Evolutionary conservation across 2,329 filamentous ascomycete genomes (phyloP), one percentile per base, ranked within the genome.

Genomic region (Venturia asperata): DNA sequence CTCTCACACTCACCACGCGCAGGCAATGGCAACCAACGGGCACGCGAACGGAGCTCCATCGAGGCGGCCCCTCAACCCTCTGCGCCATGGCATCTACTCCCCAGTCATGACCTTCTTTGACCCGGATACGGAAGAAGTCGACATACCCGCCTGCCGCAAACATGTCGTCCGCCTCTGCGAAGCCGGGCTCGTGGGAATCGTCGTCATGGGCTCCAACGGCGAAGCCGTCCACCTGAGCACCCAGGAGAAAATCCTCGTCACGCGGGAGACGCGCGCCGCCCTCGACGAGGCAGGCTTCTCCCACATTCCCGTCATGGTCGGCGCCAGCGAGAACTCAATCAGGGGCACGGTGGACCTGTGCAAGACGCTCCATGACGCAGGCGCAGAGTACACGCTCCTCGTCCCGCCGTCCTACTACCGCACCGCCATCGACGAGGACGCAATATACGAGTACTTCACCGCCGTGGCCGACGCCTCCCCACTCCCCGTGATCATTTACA

Each of bases 41-140:
- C 66, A 66, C 73, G 65, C 58, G n/a, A 71, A 61, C 11, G 42
- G 42, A 3, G n/a, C 47, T 4, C 41, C 15, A 21, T 1, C 34
- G 30, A 65, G 41, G 52, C 11, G 39, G 30, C 63, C 49, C 65
- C 70, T 67, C 72, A 70, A 80, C n/a, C 82, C 87, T 68, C 84
- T 95, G 65, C 88, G 89, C 56, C 87, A 88, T 72, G 90, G 91
- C 74, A 92, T 94, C 74, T 95, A 94, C 77, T 89, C 89, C 67
- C 91, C 91, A 34, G 93, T 89, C 67, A 91, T 94, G 87, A 95
- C 91, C 72, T 95, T 96, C 76, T 96, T 96, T 80, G 81, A 93
- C 77, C 82, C 88, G 7, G 83, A 87, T 69, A 94, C 90, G 58
- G 91, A 96, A 77, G 90, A 94, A 61, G 83, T 96, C 71, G 91